A percentile compares a stretch with the other conserved stretches of the same genome.
Conservation (phyloP, 2,329 filamentous ascomycete genomes). For the Aspergillus sp. region DNA sequence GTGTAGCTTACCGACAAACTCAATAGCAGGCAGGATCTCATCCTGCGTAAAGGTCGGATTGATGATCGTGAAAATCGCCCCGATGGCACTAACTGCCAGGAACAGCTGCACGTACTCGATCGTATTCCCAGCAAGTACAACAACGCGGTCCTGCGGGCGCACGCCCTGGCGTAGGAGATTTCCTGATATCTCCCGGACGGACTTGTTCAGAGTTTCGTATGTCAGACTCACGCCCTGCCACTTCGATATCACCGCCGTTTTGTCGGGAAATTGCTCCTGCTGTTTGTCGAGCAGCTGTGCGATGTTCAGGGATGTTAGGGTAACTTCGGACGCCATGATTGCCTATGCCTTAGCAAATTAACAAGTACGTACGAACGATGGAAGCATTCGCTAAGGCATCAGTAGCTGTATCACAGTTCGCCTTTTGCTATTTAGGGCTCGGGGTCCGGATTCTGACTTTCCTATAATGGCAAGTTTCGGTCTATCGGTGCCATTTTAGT, state of each 20-base stretch:
- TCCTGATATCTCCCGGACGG: neutral
- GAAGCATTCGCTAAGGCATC: too few species aligned
- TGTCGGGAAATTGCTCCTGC: neutral
- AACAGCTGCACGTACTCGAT: conserved; percentile 59
- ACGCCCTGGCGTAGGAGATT: conserved; percentile 60
- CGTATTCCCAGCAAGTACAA: conserved; percentile 63
- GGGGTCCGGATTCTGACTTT: too few species aligned
- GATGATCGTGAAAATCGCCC: conserved; percentile 63
- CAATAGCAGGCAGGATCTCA: conserved; percentile 22
- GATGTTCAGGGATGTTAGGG: neutral
- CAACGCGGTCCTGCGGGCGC: conserved; percentile 63
- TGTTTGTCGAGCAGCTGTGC: neutral
- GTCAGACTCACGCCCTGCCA: conserved; percentile 6
- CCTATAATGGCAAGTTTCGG: too few species aligned
- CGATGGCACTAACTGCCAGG: conserved; percentile 63
- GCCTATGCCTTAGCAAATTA: too few species aligned
- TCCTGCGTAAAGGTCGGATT: conserved; percentile 73
- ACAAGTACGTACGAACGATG: too few species aligned
- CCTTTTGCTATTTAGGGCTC: too few species aligned
- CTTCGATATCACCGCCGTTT: conserved; percentile 2
- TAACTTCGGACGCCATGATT: neutral
- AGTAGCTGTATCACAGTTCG: too few species aligned
- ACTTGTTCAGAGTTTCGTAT: neutral
- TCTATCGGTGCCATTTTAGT: too few species aligned
- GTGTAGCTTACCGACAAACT: neutral